These are phyloP conservation scores for Anthracocystis setariae DNA, from an alignment of 1,284 basidiomycete species.

Conservation along the genomic window DNA sequence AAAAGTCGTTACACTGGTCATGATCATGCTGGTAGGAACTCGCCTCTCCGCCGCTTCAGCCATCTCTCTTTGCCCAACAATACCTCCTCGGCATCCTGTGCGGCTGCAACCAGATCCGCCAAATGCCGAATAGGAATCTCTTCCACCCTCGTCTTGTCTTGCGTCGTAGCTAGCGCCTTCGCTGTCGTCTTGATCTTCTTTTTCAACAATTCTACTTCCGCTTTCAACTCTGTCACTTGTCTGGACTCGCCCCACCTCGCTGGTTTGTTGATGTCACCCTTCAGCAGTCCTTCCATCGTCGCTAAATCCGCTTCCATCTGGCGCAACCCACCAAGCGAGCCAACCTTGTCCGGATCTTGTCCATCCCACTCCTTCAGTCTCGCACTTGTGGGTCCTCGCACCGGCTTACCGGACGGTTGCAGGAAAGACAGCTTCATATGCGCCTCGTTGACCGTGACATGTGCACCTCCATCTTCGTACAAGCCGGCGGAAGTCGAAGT, in stretches of 20 bases:
- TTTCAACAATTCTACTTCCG: constrained; percentile 21
- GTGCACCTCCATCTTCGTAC: background rate
- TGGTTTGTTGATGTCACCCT: background rate
- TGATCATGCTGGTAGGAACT: constrained; percentile 28
- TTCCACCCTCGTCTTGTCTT: constrained; percentile 9
- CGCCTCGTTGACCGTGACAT: constrained; percentile 15
- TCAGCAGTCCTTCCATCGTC: constrained; percentile 16
- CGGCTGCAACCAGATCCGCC: constrained; percentile 26
- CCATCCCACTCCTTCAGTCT: constrained; percentile 38
- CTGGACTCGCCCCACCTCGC: constrained; percentile 2
- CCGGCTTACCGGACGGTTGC: constrained; percentile 31
- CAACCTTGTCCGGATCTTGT: constrained; percentile 35
- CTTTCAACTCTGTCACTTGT: constrained; percentile 20
- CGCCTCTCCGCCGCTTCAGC: constrained; percentile 14
- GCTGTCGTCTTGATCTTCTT: constrained; percentile 24
- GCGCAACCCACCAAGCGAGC: constrained; percentile 14
- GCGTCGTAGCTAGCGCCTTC: constrained; percentile 1
- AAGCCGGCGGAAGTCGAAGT: constrained; percentile 4
- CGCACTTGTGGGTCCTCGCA: constrained; percentile 30
- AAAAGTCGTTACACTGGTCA: background rate
- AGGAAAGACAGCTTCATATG: constrained; percentile 27
- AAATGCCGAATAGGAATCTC: constrained; percentile 18
- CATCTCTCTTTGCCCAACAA: constrained; percentile 39
- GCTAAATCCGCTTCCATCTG: constrained; percentile 30
- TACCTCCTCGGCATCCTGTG: constrained; percentile 29